phyloP scores from a whole-genome alignment of 2,329 filamentous ascomycete species.

The Coniochaeta sp. region DNA sequence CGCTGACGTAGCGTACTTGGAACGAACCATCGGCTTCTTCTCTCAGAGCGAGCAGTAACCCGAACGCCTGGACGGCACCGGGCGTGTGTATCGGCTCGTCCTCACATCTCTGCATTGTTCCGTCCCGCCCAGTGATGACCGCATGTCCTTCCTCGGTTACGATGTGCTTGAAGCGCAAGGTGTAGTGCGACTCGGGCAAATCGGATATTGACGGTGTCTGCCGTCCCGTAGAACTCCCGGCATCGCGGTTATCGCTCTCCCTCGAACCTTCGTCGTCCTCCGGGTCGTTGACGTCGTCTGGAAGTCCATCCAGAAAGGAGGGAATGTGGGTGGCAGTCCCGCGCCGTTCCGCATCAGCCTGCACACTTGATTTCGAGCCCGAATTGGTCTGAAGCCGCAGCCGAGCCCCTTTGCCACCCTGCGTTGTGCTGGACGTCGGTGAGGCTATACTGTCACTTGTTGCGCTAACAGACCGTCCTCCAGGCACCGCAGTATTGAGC shows the following conservation, averaged over 20 bases:
- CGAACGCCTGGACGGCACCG: slow-evolving; percentile 74
- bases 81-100: slow-evolving; percentile 88
- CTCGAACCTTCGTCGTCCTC: not conserved
- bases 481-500: not conserved
- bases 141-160: slow-evolving; percentile 72
- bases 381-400: slow-evolving; percentile 26
- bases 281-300: slow-evolving; percentile 12
- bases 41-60: slow-evolving; percentile 64
- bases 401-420: not conserved
- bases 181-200: slow-evolving; percentile 43
- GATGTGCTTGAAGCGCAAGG: slow-evolving; percentile 71
- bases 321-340: slow-evolving; percentile 24
- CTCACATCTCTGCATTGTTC: slow-evolving; percentile 70
- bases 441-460: slow-evolving; percentile 3
- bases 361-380: slow-evolving; percentile 35
- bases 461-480: not conserved
- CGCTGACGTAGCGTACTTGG: slow-evolving; percentile 66
- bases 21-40: slow-evolving; percentile 63
- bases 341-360: slow-evolving; percentile 33
- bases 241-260: slow-evolving; percentile 2
- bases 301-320: slow-evolving; percentile 13
- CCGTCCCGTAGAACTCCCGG: slow-evolving; percentile 5
- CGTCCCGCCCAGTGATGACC: slow-evolving; percentile 72
- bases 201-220: not conserved
- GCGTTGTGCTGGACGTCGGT: slow-evolving; percentile 8